Evolutionary conservation across 768 basidiomycete species (phyloP), one percentile per base, ranked within the genome.

Genomic region (Phaeotremella skinneri): DNA sequence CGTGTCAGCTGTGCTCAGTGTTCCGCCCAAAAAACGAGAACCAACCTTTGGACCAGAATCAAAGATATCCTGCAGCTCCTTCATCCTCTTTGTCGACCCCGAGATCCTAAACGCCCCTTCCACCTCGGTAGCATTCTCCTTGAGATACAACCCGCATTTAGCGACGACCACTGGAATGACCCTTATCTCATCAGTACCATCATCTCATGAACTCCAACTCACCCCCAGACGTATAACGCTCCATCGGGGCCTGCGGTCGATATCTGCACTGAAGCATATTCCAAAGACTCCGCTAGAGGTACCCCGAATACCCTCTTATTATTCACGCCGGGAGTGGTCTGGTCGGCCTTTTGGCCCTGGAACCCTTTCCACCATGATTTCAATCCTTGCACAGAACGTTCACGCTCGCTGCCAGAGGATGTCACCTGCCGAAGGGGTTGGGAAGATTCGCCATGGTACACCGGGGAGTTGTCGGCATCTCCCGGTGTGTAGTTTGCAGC

Each of bases 141-240:
- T 99, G 58, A 99, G 84, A 80, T 92, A 88, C 45, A 94, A 79
- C 3, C 94, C 94, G 72, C 91, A 97, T 79, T 96, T 97, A 47
- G 94, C 94, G 41, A 99, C 94, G 52, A 97, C 92, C 41, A 97
- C 90, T 7, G 94, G 94, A 49, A 99, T 90, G 74, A 88, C 89
- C 0, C 93, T 74, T 21, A 7, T 13, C 21, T 16, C 7, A 37
- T 64, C 52, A 51, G 34, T 32, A 2, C 41, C 47, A 13, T 3
- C 29, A 9, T 17, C 21, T 25, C 52, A 9, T 34, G 23, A 52
- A 39, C 4, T 27, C n/a, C 6, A 27, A 73, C 76, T 56, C 52
- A 78, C 75, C 72, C 72, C 68, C 76, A 76, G 20, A 75, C 73
- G 49, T 72, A 73, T 16, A 76, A 59, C 21, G 58, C 58, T 2